Evolutionary conservation across 768 basidiomycete species (phyloP), one percentile per base, ranked within the genome.

Genomic region (Xerocomus brunneocitrinus): DNA sequence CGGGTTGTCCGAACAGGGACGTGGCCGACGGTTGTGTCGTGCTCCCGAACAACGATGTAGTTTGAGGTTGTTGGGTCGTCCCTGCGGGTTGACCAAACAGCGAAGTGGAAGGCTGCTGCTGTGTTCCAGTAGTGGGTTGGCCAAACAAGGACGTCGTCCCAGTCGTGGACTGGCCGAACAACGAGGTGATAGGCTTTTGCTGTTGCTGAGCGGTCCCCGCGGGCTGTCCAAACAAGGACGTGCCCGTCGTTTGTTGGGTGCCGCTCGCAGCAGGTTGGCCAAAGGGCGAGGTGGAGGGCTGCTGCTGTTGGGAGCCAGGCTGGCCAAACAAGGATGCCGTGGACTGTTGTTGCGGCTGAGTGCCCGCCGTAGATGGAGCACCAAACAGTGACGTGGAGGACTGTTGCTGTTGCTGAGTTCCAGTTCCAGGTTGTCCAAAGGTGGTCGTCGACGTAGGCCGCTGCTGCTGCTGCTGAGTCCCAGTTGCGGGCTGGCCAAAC

Each of bases 211-310:
- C 19, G 9, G 43, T 28, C 47, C 61, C 49, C 49, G 58, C 58
- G 16, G 67, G 58, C 50, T 75, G 72, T 8, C 77, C 74, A 58
- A 80, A 78, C 19, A 77, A 46, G 1, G 73, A 65, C 2, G 62
- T 56, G 13, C 63, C 49, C 0, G 60, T 53, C 47, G 50, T 25
- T 36, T 70, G 69, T 27, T 72, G 75, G 42, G 55, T 70, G 16
- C 60, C 58, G n/a, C 58, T 50, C 31, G 68, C 52, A 3, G 71
- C 41, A 1, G 55, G 58, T 31, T 65, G 64, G n/a, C 66, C 58
- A 30, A 64, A 62, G 12, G 75, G 49, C 7, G 73, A 66, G 0
- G 61, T 54, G 6, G 62, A 32, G 1, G 62, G 42, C 49, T 69
- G 71, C 28, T 71, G 70, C 38, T 72, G 73, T 38, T 75, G 75